phyloP scores from a whole-genome alignment of 2,329 filamentous ascomycete species.

The Phyllosticta citriasiana region DNA sequence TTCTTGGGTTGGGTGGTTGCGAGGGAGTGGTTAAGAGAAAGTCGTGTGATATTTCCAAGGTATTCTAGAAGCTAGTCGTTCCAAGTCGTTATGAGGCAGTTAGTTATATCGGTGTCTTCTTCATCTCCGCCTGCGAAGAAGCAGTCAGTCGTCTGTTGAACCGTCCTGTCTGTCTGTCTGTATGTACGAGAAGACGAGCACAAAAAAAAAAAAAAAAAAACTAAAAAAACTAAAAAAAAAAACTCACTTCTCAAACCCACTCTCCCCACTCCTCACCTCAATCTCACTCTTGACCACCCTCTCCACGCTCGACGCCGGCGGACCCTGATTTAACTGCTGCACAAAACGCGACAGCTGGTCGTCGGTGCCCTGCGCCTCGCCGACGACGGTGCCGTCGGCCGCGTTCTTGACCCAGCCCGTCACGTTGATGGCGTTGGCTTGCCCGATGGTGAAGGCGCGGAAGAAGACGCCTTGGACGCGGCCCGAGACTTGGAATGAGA shows the following conservation, averaged over 20 bases:
- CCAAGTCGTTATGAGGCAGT: too few species aligned
- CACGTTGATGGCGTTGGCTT: constrained; percentile 31
- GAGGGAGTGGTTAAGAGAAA: too few species aligned
- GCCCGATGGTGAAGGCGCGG: constrained; percentile 33
- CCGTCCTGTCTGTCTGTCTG: too few species aligned
- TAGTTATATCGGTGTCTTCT: too few species aligned
- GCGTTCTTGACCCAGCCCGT: constrained; percentile 39
- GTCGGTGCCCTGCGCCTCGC: constrained; percentile 72
- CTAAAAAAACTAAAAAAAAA: not conserved
- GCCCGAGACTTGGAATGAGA: constrained; percentile 38
- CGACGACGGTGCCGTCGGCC: constrained; percentile 46
- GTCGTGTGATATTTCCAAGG: too few species aligned
- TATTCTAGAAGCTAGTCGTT: too few species aligned
- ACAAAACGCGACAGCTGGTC: constrained; percentile 59
- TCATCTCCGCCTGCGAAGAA: too few species aligned
- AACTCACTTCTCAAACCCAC: constrained; percentile 39
- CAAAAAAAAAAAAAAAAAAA: not conserved
- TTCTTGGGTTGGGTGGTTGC: too few species aligned
- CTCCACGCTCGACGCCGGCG: constrained; percentile 60
- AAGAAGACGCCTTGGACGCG: constrained; percentile 44
- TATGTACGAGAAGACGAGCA: too few species aligned
- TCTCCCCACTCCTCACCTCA: constrained; percentile 55
- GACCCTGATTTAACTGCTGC: constrained; percentile 65
- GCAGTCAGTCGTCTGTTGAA: too few species aligned
- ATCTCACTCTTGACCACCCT: constrained; percentile 62